Evolutionary conservation across 78 protist genomes (phyloP).

Genomic region (Dictyostelium capitatum): DNA sequence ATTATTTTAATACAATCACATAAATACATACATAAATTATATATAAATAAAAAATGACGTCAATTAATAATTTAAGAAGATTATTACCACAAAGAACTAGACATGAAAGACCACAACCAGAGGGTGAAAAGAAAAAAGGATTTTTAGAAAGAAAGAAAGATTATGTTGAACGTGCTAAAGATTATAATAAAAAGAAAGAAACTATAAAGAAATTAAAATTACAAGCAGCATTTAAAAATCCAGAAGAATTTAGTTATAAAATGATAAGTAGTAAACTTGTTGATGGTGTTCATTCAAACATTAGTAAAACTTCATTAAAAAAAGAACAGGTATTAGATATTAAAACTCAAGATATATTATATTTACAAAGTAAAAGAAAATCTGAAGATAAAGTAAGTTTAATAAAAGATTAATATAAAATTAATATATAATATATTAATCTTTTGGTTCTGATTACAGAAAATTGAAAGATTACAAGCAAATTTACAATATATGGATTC

Average conservation of each 20-base stretch:
- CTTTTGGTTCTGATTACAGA: constrained; percentile 1
- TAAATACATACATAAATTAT: neutral
- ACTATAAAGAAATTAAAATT: constrained; percentile 43
- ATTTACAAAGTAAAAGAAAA: constrained; percentile 56
- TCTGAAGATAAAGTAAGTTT: constrained; percentile 58
- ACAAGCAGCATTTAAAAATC: constrained; percentile 64
- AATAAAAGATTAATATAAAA: neutral
- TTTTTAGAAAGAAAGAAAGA: constrained; percentile 75
- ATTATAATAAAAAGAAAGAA: constrained; percentile 55
- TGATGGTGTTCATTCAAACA: constrained; percentile 54
- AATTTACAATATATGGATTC: constrained; percentile 64
- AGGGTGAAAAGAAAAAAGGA: constrained; percentile 10
- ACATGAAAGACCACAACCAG: constrained; percentile 75
- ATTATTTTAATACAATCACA: neutral
- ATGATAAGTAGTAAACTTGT: constrained; percentile 58
- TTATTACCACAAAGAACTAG: constrained; percentile 52
- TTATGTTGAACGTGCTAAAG: constrained; percentile 54
- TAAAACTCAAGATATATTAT: constrained; percentile 49
- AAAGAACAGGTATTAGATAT: constrained; percentile 45
- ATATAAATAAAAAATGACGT: constrained; percentile 26
- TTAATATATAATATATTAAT: neutral
- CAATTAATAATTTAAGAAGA: constrained; percentile 29
- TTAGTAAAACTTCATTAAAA: constrained; percentile 33
- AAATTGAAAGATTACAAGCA: constrained; percentile 67
- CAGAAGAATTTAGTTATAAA: constrained; percentile 65